Base-by-base conservation (phyloP, 345 rosid species). In the Passiflora organensis region DNA sequence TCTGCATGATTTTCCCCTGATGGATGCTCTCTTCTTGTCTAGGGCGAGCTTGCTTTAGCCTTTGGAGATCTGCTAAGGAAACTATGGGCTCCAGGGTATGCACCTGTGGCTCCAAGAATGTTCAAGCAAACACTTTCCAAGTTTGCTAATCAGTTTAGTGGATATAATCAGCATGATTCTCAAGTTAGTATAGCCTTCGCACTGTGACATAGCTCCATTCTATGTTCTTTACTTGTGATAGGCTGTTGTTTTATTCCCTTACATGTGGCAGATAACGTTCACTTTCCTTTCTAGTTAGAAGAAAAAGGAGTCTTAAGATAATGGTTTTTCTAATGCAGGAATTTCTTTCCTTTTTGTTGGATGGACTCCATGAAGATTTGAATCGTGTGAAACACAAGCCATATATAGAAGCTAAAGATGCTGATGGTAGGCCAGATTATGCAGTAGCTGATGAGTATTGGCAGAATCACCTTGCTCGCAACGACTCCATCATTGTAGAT, bases 301-400 rank as follows among this genome's bases (percentile, higher is more conserved):
- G n/a, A n/a, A n/a, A n/a, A n/a, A n/a, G n/a, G n/a, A n/a, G n/a
- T n/a, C n/a, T n/a, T n/a, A n/a, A n/a, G n/a, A n/a, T n/a, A n/a
- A 13, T 41, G 13, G 43, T 54, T 14, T 53, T 42, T 36, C n/a
- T 17, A 13, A 39, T 43, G 42, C 42, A 68, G 73, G 73, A 68
- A 42, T 58, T 68, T 45, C 64, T 62, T 24, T 58, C 68, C 23
- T 68, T 68, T 60, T 17, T 68, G 63, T 32, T 68, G 63, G 73
- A 68, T 51, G 68, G 73, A 19, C 58, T 68, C 14, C 72, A 68
- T 48, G 72, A 68, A 45, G 72, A 68, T 56, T 25, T 68, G 53
- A 56, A 62, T 52, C 55, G 63, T 24, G 73, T 62, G 19, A 62
- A 62, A 18, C 20, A 17, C 44, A 68, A 68, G 64, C 64, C 64